Base-by-base conservation (phyloP, 768 basidiomycete species). In the Dioszegia aurantiaca region DNA sequence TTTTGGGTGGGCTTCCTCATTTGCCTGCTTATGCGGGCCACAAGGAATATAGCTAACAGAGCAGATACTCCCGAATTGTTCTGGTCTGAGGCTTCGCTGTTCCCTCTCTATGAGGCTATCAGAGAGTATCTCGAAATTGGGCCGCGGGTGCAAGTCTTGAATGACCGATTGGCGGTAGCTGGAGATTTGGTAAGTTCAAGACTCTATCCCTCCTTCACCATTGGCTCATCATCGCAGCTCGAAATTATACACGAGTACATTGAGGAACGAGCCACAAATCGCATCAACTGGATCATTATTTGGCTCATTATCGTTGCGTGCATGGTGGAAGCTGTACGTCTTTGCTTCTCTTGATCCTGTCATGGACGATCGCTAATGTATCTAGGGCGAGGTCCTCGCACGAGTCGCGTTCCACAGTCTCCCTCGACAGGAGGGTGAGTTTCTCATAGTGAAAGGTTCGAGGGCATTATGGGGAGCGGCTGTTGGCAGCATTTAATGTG, bases 101-200 rank as follows among this genome's bases (percentile, higher is more conserved):
- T 88, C 68, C 87, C 85, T 27, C 77, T 97, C 33, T 97, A 97
- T 70, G 89, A 91, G 64, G 90, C 91, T 0, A 90, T 93, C 45
- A 80, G 90, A 56, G 92, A 92, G 65, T 97, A 97, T 70, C 90
- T 95, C 83, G 93, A 97, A 77, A 90, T 95, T 52, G 85, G 83
- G 33, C 84, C 82, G 3, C 77, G 93, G 33, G 90, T 93, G 28
- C 83, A 86, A 72, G 87, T 86, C 11, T 77, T 97, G 63, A 94
- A 93, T 72, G 92, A 94, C 73, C 87, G 89, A 62, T 78, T 95
- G 36, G 86, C 84, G 3, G 87, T 92, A 6, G 88, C 89, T 14
- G 88, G 88, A 65, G 90, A 90, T 78, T 83, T 97, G 74, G 89
- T 92, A 70, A 65, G 88, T 81, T 26, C n/a, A n/a, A n/a, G n/a